These are phyloP conservation scores for Papilionanthe hybrid DNA, from an alignment of 116 monocot genomes.

Conservation along the genomic window DNA sequence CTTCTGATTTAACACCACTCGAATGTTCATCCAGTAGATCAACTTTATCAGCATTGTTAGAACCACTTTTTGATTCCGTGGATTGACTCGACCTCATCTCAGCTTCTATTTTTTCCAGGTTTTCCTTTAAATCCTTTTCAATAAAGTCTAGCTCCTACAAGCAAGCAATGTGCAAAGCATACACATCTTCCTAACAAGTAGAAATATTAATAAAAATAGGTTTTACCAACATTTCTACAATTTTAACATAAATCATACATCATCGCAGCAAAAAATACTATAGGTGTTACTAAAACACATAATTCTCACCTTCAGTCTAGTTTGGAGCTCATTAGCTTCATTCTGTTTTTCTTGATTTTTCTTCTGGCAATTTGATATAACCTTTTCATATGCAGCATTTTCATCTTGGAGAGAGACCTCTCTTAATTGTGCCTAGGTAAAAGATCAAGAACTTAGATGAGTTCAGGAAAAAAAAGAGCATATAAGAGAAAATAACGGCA, in stretches of 20 bases:
- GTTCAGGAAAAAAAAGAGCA: not conserved
- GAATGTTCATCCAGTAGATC: slow-evolving; percentile 21
- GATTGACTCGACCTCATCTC: slow-evolving; percentile 22
- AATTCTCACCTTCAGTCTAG: slow-evolving; percentile 53
- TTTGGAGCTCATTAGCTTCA: slow-evolving; percentile 51
- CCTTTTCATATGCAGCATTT: slow-evolving; percentile 83
- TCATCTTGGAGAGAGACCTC: slow-evolving; percentile 75
- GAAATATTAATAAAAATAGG: not conserved
- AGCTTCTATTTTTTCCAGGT: slow-evolving; percentile 38
- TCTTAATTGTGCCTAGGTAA: slow-evolving; percentile 69
- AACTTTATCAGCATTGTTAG: slow-evolving; percentile 19
- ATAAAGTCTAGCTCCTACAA: slow-evolving; percentile 59
- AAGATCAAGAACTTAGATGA: not conserved
- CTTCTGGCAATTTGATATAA: slow-evolving; percentile 67
- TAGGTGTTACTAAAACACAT: too few species aligned
- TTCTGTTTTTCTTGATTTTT: slow-evolving; percentile 69
- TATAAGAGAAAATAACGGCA: not conserved
- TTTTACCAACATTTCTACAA: not conserved
- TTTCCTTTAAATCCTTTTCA: slow-evolving; percentile 39
- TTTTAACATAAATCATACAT: not conserved
- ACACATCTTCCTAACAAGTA: not conserved
- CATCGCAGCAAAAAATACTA: not conserved
- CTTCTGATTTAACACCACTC: slow-evolving; percentile 25
- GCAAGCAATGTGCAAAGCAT: slow-evolving; percentile 3
- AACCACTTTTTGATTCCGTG: slow-evolving; percentile 13